Conservation (phyloP, 1,284 basidiomycete species). For the Testicularia cyperi region DNA sequence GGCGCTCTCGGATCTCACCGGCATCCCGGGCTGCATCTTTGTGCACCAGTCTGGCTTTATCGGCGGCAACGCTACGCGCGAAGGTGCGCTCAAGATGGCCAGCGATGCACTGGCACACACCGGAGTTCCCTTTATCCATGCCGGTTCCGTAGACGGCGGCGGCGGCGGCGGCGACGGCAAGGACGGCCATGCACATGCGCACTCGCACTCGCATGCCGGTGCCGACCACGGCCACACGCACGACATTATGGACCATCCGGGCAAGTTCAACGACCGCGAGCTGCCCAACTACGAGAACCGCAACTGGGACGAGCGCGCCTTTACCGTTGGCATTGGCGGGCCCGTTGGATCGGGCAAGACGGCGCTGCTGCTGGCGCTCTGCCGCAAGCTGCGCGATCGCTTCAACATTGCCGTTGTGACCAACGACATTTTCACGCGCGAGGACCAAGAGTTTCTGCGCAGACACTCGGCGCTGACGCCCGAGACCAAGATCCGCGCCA, state of each 20-base stretch:
- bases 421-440: constrained; percentile 66
- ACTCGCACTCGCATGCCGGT: constrained; percentile 20
- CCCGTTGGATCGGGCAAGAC: constrained; percentile 97
- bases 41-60: constrained; percentile 95
- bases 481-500: constrained; percentile 80
- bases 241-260: constrained; percentile 62
- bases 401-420: constrained; percentile 79
- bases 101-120: constrained; percentile 65
- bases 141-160: constrained; percentile 6
- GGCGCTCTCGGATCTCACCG: constrained; percentile 71
- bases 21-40: constrained; percentile 80
- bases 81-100: constrained; percentile 82
- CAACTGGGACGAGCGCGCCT: constrained; percentile 89
- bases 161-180: background rate
- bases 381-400: constrained; percentile 75
- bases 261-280: constrained; percentile 89
- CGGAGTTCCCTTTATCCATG: constrained; percentile 17
- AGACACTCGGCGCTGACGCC: constrained; percentile 82
- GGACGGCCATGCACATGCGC: constrained; percentile 16
- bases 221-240: constrained; percentile 57
- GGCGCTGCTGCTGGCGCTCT: constrained; percentile 88
- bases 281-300: constrained; percentile 81
- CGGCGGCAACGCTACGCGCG: constrained; percentile 84
- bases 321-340: constrained; percentile 95
- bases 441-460: constrained; percentile 97